Evolutionary conservation across 225 moss, liverwort and hornwort species (phyloP).

Genomic region (Polytrichum formosum): DNA sequence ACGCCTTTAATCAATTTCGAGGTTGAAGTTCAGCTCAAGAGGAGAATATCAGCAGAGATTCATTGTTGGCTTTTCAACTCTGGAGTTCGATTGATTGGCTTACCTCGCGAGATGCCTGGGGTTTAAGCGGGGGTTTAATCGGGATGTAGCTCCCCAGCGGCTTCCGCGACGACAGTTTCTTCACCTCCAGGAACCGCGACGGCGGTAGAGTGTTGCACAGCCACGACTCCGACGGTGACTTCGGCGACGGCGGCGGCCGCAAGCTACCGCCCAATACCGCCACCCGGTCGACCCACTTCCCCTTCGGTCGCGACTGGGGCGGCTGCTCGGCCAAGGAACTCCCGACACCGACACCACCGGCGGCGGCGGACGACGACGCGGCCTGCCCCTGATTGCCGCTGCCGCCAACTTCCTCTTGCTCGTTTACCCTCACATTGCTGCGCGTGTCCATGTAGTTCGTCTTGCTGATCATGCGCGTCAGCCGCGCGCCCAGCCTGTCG

Average conservation of each 20-base stretch:
- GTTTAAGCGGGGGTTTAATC: slow-evolving; percentile 33
- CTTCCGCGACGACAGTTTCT: slow-evolving; percentile 39
- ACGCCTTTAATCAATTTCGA: not conserved
- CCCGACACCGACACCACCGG: no score
- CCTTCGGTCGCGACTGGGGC: not conserved
- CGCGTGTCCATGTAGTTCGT: slow-evolving; percentile 43
- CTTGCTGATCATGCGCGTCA: slow-evolving; percentile 48
- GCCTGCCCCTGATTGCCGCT: slow-evolving; percentile 25
- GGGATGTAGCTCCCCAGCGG: slow-evolving; percentile 55
- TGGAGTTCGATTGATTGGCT: not conserved
- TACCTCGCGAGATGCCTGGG: slow-evolving; percentile 22
- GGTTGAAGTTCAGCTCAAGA: not conserved
- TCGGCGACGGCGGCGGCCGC: slow-evolving; percentile 47
- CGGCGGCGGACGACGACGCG: slow-evolving; percentile 23
- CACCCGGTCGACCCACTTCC: slow-evolving; percentile 37
- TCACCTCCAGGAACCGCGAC: slow-evolving; percentile 35
- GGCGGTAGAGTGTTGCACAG: slow-evolving; percentile 46
- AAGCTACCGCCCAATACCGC: slow-evolving; percentile 11
- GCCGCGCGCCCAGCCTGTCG: slow-evolving; percentile 45
- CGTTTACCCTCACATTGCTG: slow-evolving; percentile 10
- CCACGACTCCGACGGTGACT: slow-evolving; percentile 54
- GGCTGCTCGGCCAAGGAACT: slow-evolving; percentile 30
- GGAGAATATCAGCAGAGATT: not conserved
- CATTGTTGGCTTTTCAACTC: not conserved
- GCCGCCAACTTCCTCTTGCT: slow-evolving; percentile 22